A percentile compares a stretch with the other conserved stretches of the same genome.
Conservation (phyloP, 1,284 basidiomycete genomes). For the Ustilago shanxiensis region DNA sequence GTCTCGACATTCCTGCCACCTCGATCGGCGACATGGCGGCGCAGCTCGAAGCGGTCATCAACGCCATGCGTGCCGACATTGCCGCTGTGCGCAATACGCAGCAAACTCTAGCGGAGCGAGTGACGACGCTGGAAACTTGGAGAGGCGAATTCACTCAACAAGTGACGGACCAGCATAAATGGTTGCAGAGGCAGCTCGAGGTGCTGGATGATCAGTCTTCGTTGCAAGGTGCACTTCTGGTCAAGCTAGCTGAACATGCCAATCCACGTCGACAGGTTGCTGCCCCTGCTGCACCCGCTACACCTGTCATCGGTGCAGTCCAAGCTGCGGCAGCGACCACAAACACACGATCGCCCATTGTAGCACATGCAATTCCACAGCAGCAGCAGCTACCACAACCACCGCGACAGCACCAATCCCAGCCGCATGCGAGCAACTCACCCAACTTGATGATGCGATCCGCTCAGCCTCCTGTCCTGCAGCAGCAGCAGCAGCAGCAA, state of each 20-base stretch:
- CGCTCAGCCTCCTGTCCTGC: neutral
- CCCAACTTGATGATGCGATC: conserved; percentile 7
- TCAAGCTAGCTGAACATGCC: conserved; percentile 38
- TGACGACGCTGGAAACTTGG: conserved; percentile 11
- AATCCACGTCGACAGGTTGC: conserved; percentile 29
- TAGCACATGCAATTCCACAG: neutral
- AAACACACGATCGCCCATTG: neutral
- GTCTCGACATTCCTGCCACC: neutral
- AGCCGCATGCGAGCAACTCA: neutral
- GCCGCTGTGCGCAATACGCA: conserved; percentile 1
- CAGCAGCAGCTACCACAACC: neutral
- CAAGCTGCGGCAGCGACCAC: neutral
- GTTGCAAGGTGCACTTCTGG: conserved; percentile 45
- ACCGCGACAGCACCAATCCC: neutral
- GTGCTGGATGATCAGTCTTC: conserved; percentile 40
- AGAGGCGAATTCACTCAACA: conserved; percentile 5
- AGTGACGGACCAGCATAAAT: conserved; percentile 4
- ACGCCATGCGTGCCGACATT: neutral
- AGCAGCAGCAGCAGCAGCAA: conserved; percentile 9
- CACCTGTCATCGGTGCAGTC: neutral
- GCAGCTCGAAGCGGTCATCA: conserved; percentile 2
- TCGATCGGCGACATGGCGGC: neutral
- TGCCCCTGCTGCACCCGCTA: neutral
- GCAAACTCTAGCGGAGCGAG: neutral
- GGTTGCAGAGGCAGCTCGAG: conserved; percentile 20